Percentiles rank a stretch among this genome's conserved stretches.
Evolutionary conservation across 1,139 yeast genomes (phyloP).

Genomic region (Scheffersomyces stambukii): DNA sequence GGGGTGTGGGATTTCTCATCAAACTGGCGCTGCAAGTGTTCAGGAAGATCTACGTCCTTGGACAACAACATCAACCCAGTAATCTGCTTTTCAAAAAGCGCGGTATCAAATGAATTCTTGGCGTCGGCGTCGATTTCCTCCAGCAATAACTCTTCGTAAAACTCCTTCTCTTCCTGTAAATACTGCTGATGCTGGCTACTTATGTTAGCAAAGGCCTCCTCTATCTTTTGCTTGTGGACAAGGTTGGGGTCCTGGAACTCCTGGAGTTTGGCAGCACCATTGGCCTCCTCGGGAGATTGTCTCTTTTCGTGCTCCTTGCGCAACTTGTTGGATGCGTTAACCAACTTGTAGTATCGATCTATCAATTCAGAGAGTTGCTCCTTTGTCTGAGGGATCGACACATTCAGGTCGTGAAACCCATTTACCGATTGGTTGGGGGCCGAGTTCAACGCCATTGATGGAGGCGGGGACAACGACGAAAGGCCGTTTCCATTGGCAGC

Average conservation of each 20-base stretch:
- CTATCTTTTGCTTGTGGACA: constrained; percentile 27
- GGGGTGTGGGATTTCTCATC: background rate
- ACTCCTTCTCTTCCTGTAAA: constrained; percentile 19
- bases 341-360: constrained; percentile 24
- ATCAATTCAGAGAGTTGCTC: constrained; percentile 29
- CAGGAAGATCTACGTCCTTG: constrained; percentile 74
- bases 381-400: constrained; percentile 22
- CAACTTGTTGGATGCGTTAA: constrained; percentile 8
- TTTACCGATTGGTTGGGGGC: too few species aligned
- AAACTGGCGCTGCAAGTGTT: constrained; percentile 24
- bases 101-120: constrained; percentile 34
- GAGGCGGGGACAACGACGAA: background rate
- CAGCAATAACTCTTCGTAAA: constrained; percentile 15
- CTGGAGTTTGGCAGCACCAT: too few species aligned
- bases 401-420: constrained; percentile 8
- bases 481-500: constrained; percentile 9
- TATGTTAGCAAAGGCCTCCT: constrained; percentile 27
- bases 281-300: background rate
- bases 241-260: constrained; percentile 9
- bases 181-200: constrained; percentile 25
- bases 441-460: constrained; percentile 1
- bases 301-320: constrained; percentile 11
- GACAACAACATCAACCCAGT: constrained; percentile 73
- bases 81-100: constrained; percentile 61
- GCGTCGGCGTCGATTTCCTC: constrained; percentile 7